Percentiles rank a stretch among this genome's conserved stretches.
phyloP scores from a whole-genome alignment of 176 grass and related monocot species.

The Lolium perenne region DNA sequence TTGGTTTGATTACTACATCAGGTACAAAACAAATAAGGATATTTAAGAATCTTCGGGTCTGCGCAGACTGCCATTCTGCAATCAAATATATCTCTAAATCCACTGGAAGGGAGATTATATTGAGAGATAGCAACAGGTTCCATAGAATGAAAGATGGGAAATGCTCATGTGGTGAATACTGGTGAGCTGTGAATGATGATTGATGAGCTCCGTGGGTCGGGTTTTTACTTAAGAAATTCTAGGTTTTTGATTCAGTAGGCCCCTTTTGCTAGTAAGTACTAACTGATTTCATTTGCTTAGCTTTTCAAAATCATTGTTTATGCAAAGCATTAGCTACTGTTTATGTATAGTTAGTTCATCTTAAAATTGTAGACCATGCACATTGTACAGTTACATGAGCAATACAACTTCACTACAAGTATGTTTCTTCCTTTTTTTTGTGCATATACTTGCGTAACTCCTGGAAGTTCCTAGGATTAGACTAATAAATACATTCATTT shows the following conservation, averaged over 20 bases:
- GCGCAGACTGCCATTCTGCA: constrained; percentile 75
- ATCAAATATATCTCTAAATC: constrained; percentile 80
- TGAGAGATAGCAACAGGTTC: constrained; percentile 92
- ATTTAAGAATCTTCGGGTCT: constrained; percentile 94
- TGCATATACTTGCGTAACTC: neutral
- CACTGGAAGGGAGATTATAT: constrained; percentile 65
- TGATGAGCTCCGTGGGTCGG: constrained; percentile 31
- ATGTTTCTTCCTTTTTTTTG: neutral
- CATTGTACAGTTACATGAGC: neutral
- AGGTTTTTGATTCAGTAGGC: neutral
- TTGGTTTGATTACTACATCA: constrained; percentile 68
- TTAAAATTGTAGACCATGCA: neutral
- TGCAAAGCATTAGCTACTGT: neutral
- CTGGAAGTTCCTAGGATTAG: neutral
- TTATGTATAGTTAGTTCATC: constrained; percentile 4
- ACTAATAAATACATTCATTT: neutral
- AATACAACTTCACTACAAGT: neutral
- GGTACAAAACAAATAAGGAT: constrained; percentile 73
- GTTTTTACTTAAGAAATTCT: constrained; percentile 5
- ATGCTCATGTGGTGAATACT: constrained; percentile 78
- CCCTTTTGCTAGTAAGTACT: neutral
- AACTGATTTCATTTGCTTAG: constrained; percentile 12
- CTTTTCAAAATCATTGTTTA: constrained; percentile 8
- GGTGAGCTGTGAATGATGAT: constrained; percentile 59
- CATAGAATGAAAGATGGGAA: constrained; percentile 73